Evolutionary conservation across 2,329 filamentous ascomycete genomes (phyloP).

Genomic region (Neobulgaria alba): DNA sequence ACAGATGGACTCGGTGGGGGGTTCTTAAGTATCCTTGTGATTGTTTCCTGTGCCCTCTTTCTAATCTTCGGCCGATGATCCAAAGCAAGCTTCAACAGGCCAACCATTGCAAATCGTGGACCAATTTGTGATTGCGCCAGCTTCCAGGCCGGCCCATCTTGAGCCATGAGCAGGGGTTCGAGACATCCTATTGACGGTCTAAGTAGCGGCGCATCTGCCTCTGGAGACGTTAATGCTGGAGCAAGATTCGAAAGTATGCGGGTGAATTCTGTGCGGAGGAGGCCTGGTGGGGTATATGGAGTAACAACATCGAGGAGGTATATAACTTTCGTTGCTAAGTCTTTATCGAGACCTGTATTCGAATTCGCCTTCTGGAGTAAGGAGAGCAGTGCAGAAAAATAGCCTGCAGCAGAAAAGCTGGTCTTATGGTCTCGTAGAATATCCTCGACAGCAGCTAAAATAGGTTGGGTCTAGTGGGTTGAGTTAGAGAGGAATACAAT

Average conservation of each 20-base stretch:
- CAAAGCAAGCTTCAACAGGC: conserved; percentile 73
- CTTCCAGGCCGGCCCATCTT: conserved; percentile 83
- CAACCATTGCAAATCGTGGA: conserved; percentile 78
- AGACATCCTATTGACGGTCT: conserved; percentile 86
- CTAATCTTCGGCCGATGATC: conserved; percentile 89
- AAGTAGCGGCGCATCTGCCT: conserved; percentile 80
- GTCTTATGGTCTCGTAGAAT: conserved; percentile 84
- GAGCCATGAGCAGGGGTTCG: conserved; percentile 81
- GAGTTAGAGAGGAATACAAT: conserved; percentile 4
- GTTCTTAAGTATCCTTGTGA: conserved; percentile 73
- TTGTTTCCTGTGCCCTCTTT: conserved; percentile 83
- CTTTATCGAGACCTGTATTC: conserved; percentile 61
- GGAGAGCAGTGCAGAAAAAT: conserved; percentile 90
- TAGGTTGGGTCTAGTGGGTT: conserved; percentile 60
- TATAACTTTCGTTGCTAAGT: conserved; percentile 76
- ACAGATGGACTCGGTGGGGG: conserved; percentile 85
- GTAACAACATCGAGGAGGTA: conserved; percentile 94
- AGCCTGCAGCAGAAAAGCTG: conserved; percentile 75
- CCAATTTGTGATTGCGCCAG: conserved; percentile 75
- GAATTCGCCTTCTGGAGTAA: conserved; percentile 71
- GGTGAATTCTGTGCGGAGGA: conserved; percentile 90
- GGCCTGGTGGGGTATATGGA: conserved; percentile 71
- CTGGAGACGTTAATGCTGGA: conserved; percentile 68
- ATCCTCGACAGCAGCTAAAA: conserved; percentile 86
- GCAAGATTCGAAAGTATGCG: conserved; percentile 84